Base-by-base conservation (phyloP, 768 basidiomycete species). In the Tulasnella sp. region DNA sequence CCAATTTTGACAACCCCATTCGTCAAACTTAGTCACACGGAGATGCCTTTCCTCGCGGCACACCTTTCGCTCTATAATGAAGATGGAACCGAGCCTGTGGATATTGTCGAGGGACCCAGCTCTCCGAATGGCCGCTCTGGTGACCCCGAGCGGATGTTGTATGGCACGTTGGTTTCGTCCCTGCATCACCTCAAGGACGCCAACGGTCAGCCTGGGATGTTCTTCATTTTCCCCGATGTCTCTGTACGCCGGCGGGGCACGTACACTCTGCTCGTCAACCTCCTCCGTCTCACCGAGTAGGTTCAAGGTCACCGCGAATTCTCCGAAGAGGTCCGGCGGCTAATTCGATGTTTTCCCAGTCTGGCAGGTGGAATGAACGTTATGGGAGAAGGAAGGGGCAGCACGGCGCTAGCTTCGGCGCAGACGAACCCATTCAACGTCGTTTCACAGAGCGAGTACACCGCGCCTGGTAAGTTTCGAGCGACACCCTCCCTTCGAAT, bases 201-300 rank as follows among this genome's bases (percentile, higher is more conserved):
- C 54, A 91, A 94, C 85, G 94, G 94, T 80, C 91, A 92, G 75
- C 88, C 89, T 83, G 93, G 96, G n/a, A 87, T 94, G 72, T 96
- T 94, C 85, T 96, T 98, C 83, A 86, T 96, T 78, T 98, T 97
- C 84, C 93, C 96, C 9, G 96, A 98, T 86, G 94, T 95, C 83
- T 95, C 94, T 85, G 91, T 97, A 80, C 90, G 94, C 24, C 90
- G 90, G 87, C 88, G 90, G 37, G 96, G 96, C 11, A 89, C 88
- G 24, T 98, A 92, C 86, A 90, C 91, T 84, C 88, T 97, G 78
- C 90, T 91, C 76, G 89, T 96, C 78, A 92, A 90, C 75, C 88
- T 97, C 76, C 88, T 94, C 85, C 90, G 90, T 84, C 90, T 94
- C 83, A 92, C 92, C 83, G 91, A 90, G 96, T 92, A 87, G 89